Base-by-base conservation (phyloP, 2,329 filamentous ascomycete genomes). In the Amauroascus niger region DNA sequence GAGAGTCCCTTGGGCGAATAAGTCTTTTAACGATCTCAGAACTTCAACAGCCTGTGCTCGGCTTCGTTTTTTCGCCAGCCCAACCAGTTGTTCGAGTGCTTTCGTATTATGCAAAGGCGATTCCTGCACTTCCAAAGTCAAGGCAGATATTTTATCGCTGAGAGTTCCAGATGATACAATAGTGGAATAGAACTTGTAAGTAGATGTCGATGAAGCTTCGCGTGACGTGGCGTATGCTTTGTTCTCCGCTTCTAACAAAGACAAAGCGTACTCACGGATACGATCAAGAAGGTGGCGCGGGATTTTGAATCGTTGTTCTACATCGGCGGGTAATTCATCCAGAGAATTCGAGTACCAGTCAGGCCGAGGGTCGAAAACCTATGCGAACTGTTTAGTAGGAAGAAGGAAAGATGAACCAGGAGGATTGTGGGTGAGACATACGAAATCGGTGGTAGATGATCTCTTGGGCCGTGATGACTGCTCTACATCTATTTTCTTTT, bases 161-260 rank as follows among this genome's bases (percentile, higher is more conserved):
- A 97, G 80, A 8, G 94, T 98, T 76, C 93, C 93, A 1, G 90
- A 94, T 8, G 88, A 77, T 87, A 97, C 96, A 67, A 98, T 96
- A 16, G 89, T 95, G 1, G 90, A 88, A 76, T 97, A 84, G 75
- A 98, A 98, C 68, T 90, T 95, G 70, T 94, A 87, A 39, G 90
- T 91, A 1, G 91, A 93, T 24, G 88, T 88, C 49, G 87, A 82
- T 6, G 87, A 82, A 53, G 86, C 74, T 60, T 88, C 77, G 60
- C 88, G 79, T 39, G 78, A 84, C 24, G 82, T 80, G 53, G 78
- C 78, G 71, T 96, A 98, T 45, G 80, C 76, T 39, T 80, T 77
- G 57, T 86, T 86, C 65, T 98, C 93, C 24, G 81, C 76, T 52
- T 94, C 83, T 18, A 97, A 74, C 6, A 97, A 76, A 8, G 78